Conservation (phyloP, 768 basidiomycete species). For the Boletellus ananiceps region DNA sequence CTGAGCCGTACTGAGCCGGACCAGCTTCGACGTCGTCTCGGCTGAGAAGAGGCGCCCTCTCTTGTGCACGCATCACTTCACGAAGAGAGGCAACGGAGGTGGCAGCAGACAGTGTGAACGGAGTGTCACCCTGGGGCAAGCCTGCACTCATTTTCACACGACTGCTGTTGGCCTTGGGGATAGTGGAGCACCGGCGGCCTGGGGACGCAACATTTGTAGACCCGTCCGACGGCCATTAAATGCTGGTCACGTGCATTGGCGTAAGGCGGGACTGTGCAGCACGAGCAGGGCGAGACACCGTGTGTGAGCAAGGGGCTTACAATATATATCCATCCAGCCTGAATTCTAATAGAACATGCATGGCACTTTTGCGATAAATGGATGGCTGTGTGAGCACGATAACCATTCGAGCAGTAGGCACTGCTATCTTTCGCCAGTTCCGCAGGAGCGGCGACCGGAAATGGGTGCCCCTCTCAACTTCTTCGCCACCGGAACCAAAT, state of each 20-base stretch:
- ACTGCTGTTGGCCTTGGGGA: not conserved
- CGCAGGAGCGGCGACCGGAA: not conserved
- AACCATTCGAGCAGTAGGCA: too few species aligned
- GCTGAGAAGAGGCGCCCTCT: constrained; percentile 22
- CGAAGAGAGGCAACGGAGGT: constrained; percentile 27
- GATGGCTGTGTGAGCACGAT: too few species aligned
- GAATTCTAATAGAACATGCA: too few species aligned
- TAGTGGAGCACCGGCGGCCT: too few species aligned
- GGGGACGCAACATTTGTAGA: not conserved
- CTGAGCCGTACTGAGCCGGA: constrained; percentile 17
- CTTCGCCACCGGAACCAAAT: constrained; percentile 27
- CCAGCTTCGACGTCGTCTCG: constrained; percentile 27
- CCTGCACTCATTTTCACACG: constrained; percentile 12
- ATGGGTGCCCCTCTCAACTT: not conserved
- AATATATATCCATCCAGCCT: too few species aligned
- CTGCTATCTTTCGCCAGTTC: too few species aligned
- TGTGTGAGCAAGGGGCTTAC: too few species aligned
- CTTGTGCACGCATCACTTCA: constrained; percentile 20
- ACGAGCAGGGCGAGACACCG: too few species aligned
- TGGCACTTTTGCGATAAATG: too few species aligned
- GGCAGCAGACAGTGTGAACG: constrained; percentile 25
- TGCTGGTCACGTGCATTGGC: constrained; percentile 6
- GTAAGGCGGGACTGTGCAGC: too few species aligned
- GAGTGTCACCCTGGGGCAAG: constrained; percentile 2
- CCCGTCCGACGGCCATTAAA: not conserved